Evolutionary conservation across 306 rosid species (phyloP).

Genomic region (Prunus davidiana): DNA sequence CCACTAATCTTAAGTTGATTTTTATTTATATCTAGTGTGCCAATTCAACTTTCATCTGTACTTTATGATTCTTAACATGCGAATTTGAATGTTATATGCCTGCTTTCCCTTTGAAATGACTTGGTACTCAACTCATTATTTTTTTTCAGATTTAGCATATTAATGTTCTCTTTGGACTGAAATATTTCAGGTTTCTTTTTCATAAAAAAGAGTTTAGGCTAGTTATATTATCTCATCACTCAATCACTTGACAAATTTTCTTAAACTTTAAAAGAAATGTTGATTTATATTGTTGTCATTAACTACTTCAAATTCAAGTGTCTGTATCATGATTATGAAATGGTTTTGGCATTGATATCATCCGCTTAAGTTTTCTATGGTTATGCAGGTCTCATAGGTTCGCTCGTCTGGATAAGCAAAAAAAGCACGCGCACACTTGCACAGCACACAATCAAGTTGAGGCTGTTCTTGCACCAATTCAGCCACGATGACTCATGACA

Average conservation of each 20-base stretch:
- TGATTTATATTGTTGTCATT: not conserved
- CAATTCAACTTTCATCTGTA: not conserved
- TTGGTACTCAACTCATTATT: not conserved
- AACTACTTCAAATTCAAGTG: not conserved
- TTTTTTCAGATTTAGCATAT: not conserved
- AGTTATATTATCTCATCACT: not conserved
- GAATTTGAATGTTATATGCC: not conserved
- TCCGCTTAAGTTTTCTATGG: not conserved
- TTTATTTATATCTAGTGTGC: not conserved
- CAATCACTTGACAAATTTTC: not conserved
- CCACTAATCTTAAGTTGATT: not conserved
- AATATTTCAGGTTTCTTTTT: not conserved
- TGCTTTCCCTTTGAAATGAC: not conserved
- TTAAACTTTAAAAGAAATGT: not conserved
- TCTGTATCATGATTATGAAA: not conserved
- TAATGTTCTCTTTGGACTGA: not conserved
- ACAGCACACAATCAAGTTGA: not conserved
- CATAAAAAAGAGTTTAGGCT: not conserved
- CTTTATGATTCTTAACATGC: not conserved
- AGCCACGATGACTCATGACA: not conserved
- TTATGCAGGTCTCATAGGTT: not conserved
- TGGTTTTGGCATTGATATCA: not conserved
- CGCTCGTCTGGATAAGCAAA: too few species aligned
- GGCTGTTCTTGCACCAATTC: not conserved
- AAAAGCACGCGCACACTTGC: too few species aligned